A percentile compares a stretch with the other conserved stretches of the same genome.
Conservation (phyloP, 768 basidiomycete genomes). For the Gyrodon lividus region DNA sequence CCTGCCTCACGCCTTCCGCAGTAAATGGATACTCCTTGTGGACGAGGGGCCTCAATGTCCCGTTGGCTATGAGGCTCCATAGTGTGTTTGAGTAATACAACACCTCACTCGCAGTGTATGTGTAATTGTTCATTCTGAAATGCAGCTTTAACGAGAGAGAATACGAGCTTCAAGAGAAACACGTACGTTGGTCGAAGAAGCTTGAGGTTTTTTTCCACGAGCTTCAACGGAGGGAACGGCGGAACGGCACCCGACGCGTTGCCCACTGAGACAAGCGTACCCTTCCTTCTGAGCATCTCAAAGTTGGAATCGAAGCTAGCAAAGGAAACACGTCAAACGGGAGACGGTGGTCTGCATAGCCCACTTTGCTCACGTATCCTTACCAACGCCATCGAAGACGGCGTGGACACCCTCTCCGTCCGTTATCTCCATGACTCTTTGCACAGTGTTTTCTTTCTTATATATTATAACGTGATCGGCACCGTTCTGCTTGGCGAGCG, state of each 20-base stretch:
- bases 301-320: slow-evolving; percentile 76
- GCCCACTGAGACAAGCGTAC: slow-evolving; percentile 86
- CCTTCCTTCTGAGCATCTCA: slow-evolving; percentile 79
- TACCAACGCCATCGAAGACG: slow-evolving; percentile 95
- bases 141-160: slow-evolving; percentile 7
- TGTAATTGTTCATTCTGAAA: slow-evolving; percentile 67
- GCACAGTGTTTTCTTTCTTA: slow-evolving; percentile 68
- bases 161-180: not conserved
- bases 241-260: slow-evolving; percentile 88
- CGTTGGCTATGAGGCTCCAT: slow-evolving; percentile 58
- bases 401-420: slow-evolving; percentile 81
- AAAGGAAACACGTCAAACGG: slow-evolving; percentile 8
- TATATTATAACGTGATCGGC: slow-evolving; percentile 88
- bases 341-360: not conserved
- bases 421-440: slow-evolving; percentile 72
- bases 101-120: slow-evolving; percentile 71
- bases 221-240: slow-evolving; percentile 70
- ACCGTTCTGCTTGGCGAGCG: slow-evolving; percentile 73
- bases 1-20: slow-evolving; percentile 69
- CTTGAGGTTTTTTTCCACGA: slow-evolving; percentile 81
- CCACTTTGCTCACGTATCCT: slow-evolving; percentile 70
- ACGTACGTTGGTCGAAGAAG: slow-evolving; percentile 72
- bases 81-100: slow-evolving; percentile 62
- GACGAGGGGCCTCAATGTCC: slow-evolving; percentile 62
- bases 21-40: slow-evolving; percentile 84